Evolutionary conservation across 345 rosid genomes (phyloP).

Genomic region (Alliaria petiolata): DNA sequence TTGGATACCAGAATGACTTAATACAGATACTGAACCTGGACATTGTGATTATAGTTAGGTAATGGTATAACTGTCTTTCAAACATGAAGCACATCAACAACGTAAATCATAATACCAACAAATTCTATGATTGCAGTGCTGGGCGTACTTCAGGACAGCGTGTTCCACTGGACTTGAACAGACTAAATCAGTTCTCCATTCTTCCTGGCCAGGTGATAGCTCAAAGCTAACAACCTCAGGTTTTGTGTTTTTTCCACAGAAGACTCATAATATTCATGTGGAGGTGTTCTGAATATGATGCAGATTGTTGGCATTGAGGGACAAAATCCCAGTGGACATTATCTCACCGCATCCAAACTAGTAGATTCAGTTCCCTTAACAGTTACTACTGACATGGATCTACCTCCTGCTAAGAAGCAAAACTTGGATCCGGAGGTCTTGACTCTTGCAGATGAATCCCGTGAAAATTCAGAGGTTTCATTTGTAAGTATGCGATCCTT

Average conservation of each 20-base stretch:
- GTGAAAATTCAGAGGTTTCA: slow-evolving; percentile 42
- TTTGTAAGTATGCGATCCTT: slow-evolving; percentile 44
- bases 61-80: background rate
- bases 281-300: slow-evolving; percentile 26
- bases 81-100: background rate
- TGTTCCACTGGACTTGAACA: slow-evolving; percentile 74
- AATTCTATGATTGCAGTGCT: slow-evolving; percentile 40
- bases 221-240: background rate
- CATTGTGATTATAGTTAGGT: background rate
- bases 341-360: slow-evolving; percentile 75
- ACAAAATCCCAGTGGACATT: slow-evolving; percentile 92
- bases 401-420: slow-evolving; percentile 75
- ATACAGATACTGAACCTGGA: background rate
- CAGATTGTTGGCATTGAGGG: slow-evolving; percentile 93
- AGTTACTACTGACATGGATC: slow-evolving; percentile 29
- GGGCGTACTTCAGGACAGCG: slow-evolving; percentile 84
- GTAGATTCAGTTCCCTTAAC: slow-evolving; percentile 62
- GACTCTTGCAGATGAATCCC: slow-evolving; percentile 32
- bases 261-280: slow-evolving; percentile 16
- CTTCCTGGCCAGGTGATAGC: slow-evolving; percentile 91
- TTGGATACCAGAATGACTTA: background rate
- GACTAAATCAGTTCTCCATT: slow-evolving; percentile 62
- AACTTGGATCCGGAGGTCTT: slow-evolving; percentile 54
- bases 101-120: background rate
- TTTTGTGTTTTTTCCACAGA: background rate